phyloP scores from a whole-genome alignment of 2,329 filamentous ascomycete genomes.

The Westerdykella sp. region DNA sequence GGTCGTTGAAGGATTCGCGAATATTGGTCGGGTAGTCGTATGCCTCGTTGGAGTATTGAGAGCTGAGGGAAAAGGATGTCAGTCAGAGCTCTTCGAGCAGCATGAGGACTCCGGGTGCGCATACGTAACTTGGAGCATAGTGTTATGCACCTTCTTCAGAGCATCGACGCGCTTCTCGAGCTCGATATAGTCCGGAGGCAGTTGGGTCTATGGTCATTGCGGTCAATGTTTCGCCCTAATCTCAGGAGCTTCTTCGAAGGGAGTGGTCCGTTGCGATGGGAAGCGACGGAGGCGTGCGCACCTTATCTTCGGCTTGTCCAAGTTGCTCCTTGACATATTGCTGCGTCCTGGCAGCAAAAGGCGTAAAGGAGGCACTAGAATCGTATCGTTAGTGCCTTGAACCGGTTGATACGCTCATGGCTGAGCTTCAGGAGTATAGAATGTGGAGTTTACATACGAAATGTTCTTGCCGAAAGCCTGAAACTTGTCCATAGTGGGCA shows the following conservation, averaged over 20 bases:
- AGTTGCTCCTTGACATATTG: conserved; percentile 98
- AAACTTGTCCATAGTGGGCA: conserved; percentile 59
- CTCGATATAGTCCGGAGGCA: conserved; percentile 95
- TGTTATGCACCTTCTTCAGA: conserved; percentile 92
- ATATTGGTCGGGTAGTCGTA: conserved; percentile 97
- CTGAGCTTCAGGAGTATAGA: background rate
- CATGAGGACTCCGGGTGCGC: conserved; percentile 25
- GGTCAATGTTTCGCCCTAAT: background rate
- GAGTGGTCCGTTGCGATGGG: background rate
- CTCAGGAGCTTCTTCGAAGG: too few relatives aligned
- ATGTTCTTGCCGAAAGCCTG: conserved; percentile 66
- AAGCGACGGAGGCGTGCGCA: conserved; percentile 31
- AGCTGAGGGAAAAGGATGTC: conserved; percentile 47
- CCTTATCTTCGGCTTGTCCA: conserved; percentile 91
- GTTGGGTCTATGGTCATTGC: conserved; percentile 63
- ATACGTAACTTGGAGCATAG: conserved; percentile 93
- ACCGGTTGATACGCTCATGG: conserved; percentile 2
- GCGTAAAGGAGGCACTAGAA: conserved; percentile 75
- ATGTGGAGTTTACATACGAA: conserved; percentile 44
- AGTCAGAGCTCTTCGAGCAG: conserved; percentile 6
- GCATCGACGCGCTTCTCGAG: conserved; percentile 98
- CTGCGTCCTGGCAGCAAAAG: conserved; percentile 87
- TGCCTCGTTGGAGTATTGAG: conserved; percentile 83
- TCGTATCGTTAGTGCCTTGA: conserved; percentile 34
- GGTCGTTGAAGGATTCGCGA: conserved; percentile 93